Evolutionary conservation across 495 filamentous ascomycete genomes (phyloP).

Genomic region (Rusavskia elegans): DNA sequence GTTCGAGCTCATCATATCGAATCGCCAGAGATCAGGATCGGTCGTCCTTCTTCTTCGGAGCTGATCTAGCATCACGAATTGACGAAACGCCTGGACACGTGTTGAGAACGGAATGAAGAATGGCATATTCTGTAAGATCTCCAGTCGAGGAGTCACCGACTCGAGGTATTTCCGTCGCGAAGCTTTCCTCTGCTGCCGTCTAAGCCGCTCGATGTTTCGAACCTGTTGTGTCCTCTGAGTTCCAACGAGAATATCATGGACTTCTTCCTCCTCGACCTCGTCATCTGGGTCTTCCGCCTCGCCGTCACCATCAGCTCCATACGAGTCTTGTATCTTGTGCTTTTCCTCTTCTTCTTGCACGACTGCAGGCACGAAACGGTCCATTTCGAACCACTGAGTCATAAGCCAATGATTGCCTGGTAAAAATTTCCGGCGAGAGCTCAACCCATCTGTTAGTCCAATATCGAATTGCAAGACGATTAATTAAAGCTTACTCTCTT

Average conservation of each 20-base stretch:
- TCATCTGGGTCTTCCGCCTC: conserved; percentile 32
- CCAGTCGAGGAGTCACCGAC: conserved; percentile 63
- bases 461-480: background rate
- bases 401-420: conserved; percentile 82
- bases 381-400: conserved; percentile 83
- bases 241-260: conserved; percentile 28
- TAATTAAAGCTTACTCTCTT: conserved; percentile 44
- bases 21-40: conserved; percentile 68
- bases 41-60: conserved; percentile 56
- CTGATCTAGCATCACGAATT: conserved; percentile 80
- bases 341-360: conserved; percentile 77
- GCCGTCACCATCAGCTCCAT: conserved; percentile 21
- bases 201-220: conserved; percentile 34
- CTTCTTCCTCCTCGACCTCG: conserved; percentile 29
- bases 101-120: conserved; percentile 92
- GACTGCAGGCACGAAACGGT: conserved; percentile 71
- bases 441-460: conserved; percentile 12
- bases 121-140: conserved; percentile 90
- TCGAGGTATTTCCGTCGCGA: conserved; percentile 53
- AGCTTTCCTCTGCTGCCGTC: conserved; percentile 44
- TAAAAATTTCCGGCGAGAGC: conserved; percentile 71
- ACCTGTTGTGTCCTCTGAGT: conserved; percentile 36
- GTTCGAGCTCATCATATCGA: conserved; percentile 33
- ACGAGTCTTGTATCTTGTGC: conserved; percentile 40
- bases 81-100: conserved; percentile 81